Evolutionary conservation across 139 green algal genomes (phyloP).

Genomic region (Chlorella sp.): DNA sequence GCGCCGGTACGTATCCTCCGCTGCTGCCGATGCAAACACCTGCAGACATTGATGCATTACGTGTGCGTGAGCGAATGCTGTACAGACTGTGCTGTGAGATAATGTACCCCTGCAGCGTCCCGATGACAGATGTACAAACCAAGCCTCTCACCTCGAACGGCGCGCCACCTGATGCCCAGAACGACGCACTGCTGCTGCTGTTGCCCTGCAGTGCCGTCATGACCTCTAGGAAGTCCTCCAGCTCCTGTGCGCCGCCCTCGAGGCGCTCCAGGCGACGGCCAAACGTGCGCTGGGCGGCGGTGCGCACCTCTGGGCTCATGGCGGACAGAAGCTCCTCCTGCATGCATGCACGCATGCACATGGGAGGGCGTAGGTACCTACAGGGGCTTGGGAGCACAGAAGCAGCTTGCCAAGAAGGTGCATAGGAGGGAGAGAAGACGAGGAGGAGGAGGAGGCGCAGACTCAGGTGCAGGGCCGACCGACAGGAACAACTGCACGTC

Average conservation of each 20-base stretch:
- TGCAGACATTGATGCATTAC: no score
- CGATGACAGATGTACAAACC: no score
- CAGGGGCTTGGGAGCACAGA: neutral
- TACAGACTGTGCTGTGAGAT: no score
- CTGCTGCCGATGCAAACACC: neutral
- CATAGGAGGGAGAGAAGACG: neutral
- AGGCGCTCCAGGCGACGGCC: constrained; percentile 1
- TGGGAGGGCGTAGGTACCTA: neutral
- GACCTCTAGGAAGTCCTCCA: constrained; percentile 3
- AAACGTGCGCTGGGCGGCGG: constrained; percentile 11
- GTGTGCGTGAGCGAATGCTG: no score
- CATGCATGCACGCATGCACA: neutral
- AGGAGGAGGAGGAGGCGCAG: neutral
- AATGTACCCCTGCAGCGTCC: no score
- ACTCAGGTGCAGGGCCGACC: neutral
- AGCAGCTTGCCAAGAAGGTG: neutral
- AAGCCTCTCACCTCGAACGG: no score
- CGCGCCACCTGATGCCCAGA: no score
- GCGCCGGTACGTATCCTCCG: neutral
- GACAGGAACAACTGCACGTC: neutral
- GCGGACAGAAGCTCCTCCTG: constrained; percentile 41
- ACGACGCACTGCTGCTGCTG: neutral
- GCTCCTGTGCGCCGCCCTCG: neutral
- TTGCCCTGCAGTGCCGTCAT: neutral
- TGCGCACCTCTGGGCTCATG: constrained; percentile 24